Evolutionary conservation across 2,329 filamentous ascomycete genomes (phyloP).

Genomic region (Cercospora canescens): DNA sequence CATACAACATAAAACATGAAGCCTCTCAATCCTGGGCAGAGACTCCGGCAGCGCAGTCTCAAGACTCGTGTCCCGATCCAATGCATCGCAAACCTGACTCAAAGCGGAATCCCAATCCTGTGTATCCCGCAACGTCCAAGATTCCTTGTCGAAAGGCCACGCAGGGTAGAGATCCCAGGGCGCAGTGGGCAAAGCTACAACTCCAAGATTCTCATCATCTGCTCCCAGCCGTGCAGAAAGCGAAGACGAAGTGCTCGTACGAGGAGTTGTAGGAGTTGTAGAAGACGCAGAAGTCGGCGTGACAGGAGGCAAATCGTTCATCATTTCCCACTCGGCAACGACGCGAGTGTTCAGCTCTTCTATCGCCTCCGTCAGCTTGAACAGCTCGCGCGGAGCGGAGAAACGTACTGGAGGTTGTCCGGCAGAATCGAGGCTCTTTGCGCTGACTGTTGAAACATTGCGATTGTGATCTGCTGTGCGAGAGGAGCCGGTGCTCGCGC

Average conservation of each 20-base stretch:
- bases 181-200: slow-evolving; percentile 29
- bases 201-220: neutral
- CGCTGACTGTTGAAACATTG: neutral
- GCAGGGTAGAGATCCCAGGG: slow-evolving; percentile 57
- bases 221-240: neutral
- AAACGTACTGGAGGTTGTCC: slow-evolving; percentile 60
- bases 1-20: slow-evolving; percentile 72
- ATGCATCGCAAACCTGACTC: slow-evolving; percentile 57
- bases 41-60: slow-evolving; percentile 63
- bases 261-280: neutral
- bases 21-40: slow-evolving; percentile 62
- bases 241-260: neutral
- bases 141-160: slow-evolving; percentile 61
- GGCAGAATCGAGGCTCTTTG: slow-evolving; percentile 3
- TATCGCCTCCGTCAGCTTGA: slow-evolving; percentile 82
- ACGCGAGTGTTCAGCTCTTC: slow-evolving; percentile 60
- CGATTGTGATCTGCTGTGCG: neutral
- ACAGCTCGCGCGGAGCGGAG: slow-evolving; percentile 85
- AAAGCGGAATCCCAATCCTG: slow-evolving; percentile 46
- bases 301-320: slow-evolving; percentile 35
- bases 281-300: slow-evolving; percentile 34
- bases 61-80: slow-evolving; percentile 70
- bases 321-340: slow-evolving; percentile 65
- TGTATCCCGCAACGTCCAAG: slow-evolving; percentile 45
- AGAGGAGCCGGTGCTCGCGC: neutral